A percentile compares a stretch with the other conserved stretches of the same genome.
Conservation (phyloP, 768 basidiomycete genomes). For the Russula sp. region DNA sequence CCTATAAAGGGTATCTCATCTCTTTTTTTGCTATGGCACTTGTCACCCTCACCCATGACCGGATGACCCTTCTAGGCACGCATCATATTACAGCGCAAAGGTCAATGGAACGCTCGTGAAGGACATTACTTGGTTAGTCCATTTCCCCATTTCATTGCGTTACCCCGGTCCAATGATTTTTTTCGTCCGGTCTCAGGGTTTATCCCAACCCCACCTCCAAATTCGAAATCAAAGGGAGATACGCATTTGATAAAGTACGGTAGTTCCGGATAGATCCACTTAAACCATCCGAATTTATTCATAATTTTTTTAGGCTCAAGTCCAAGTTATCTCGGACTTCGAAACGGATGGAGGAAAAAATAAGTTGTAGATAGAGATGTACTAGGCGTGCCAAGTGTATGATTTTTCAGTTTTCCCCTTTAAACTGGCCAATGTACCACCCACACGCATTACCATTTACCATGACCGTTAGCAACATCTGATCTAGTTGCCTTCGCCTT, state of each 20-base stretch:
- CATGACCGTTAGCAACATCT: background rate
- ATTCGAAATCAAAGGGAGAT: constrained; percentile 57
- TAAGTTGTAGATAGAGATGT: background rate
- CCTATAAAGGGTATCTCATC: constrained; percentile 14
- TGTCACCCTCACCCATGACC: background rate
- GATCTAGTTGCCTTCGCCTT: background rate
- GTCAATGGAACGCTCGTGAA: constrained; percentile 48
- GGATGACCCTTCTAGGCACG: constrained; percentile 47
- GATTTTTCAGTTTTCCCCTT: background rate
- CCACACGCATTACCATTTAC: background rate
- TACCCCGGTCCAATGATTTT: background rate
- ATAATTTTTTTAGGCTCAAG: background rate
- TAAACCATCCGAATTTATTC: background rate
- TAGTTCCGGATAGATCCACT: constrained; percentile 31
- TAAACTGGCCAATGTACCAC: background rate
- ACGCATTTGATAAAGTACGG: constrained; percentile 73
- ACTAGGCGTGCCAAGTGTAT: background rate
- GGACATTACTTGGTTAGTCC: constrained; percentile 64
- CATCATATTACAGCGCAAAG: constrained; percentile 61
- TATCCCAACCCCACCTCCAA: constrained; percentile 62
- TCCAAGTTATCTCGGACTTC: constrained; percentile 5
- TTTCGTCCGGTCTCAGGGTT: constrained; percentile 47
- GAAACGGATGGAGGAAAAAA: background rate
- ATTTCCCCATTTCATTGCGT: background rate
- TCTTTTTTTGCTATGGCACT: background rate